Conservation (phyloP, 73 alveolate genomes). For the Paramecium sonneborni region DNA sequence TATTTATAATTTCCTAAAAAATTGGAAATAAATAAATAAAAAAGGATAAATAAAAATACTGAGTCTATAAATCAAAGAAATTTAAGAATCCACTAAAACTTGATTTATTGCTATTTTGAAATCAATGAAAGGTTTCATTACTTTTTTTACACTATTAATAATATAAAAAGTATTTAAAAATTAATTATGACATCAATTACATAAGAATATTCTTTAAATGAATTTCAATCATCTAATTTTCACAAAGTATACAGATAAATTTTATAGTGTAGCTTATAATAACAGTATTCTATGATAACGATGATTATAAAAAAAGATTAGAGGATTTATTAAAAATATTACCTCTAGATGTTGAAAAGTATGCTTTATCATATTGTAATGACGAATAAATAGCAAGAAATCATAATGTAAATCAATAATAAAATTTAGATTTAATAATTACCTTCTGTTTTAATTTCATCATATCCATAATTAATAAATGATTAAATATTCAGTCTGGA, state of each 20-base stretch:
- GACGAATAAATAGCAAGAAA: not conserved
- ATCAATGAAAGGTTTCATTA: not conserved
- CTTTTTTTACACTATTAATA: not conserved
- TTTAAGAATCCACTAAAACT: not conserved
- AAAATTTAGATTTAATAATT: not conserved
- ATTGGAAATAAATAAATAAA: not conserved
- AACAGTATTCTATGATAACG: not conserved
- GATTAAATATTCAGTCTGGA: not conserved
- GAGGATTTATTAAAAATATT: not conserved
- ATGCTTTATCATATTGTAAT: not conserved
- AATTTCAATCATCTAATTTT: not conserved
- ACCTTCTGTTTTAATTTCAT: not conserved
- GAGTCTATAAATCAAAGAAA: not conserved
- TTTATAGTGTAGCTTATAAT: not conserved
- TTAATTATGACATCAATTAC: constrained; percentile 10
- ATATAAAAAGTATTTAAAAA: not conserved
- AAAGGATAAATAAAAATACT: not conserved
- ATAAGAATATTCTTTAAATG: not conserved
- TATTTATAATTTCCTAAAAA: not conserved
- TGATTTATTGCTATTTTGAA: not conserved
- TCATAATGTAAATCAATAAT: not conserved
- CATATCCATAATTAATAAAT: not conserved
- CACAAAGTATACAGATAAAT: not conserved
- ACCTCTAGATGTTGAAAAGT: not conserved
- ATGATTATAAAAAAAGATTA: not conserved